Evolutionary conservation across 148 eudicot species (phyloP), one percentile per base, ranked within the genome.

Genomic region (Diospyros lotus): DNA sequence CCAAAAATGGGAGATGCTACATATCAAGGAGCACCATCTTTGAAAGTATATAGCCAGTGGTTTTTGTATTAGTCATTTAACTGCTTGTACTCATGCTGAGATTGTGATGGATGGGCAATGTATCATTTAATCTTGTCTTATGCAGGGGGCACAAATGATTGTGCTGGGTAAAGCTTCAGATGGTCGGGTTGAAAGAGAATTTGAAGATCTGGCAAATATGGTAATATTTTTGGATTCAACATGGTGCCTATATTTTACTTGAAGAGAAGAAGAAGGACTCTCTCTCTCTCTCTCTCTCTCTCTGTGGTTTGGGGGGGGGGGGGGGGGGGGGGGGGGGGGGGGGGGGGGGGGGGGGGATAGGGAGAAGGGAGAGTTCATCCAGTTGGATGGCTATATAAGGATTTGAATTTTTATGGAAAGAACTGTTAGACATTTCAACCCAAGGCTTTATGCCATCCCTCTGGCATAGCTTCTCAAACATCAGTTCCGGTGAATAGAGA

Each of bases 91-190:
- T 14, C 60, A 28, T 28, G 28, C n/a, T 4, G 5, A 4, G 3
- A 14, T 53, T 53, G 12, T 53, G 56, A 53, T 53, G 56, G 11
- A 0, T 53, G 56, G 56, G 11, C 56, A 53, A 4, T 53, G 9
- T 53, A 53, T 53, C 2, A 5, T 28, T 28, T 64, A 52, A 59
- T 50, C 6, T 39, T 74, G n/a, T 13, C 12, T 64, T 46, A 68
- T 79, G 46, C 69, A 92, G 97, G 97, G 97, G 72, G 97, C 95
- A 64, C 95, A 88, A 79, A 84, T 92, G 89, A 73, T 92, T 83
- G 67, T 92, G 59, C 77, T 90, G 46, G 95, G 95, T 64, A 90
- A 76, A 80, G 89, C 91, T 66, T 67, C 94, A 52, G 86, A 82
- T 80, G 81, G 75, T 73, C 86, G 83, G 68, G 89, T 92, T 14